These are phyloP conservation scores for Dendrocalamus sinicus DNA, from an alignment of 176 grass and related monocot species.

Conservation along the genomic window DNA sequence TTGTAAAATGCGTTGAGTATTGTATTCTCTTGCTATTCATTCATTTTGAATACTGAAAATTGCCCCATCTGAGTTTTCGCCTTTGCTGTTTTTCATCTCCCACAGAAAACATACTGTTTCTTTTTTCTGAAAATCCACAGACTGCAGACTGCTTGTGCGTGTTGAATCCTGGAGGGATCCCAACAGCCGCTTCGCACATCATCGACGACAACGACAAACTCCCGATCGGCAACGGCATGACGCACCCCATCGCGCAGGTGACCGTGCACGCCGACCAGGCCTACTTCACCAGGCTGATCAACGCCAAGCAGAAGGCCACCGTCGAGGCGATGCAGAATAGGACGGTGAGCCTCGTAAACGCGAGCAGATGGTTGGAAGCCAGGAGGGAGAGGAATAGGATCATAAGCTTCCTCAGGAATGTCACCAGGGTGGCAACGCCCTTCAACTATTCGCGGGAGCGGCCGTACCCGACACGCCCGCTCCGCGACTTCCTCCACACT, in stretches of 20 bases:
- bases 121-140: too few species aligned
- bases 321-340: slow-evolving; percentile 52
- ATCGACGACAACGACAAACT: slow-evolving; percentile 37
- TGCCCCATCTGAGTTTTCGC: too few species aligned
- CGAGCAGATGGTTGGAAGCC: slow-evolving; percentile 45
- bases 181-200: slow-evolving; percentile 49
- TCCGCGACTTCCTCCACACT: slow-evolving; percentile 56
- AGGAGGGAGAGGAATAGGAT: slow-evolving; percentile 36
- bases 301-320: slow-evolving; percentile 41
- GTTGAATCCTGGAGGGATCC: too few species aligned
- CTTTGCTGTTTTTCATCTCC: too few species aligned
- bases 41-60: too few species aligned
- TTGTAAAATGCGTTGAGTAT: too few species aligned
- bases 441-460: slow-evolving; percentile 56
- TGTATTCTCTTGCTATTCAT: too few species aligned
- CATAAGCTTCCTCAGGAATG: slow-evolving; percentile 40
- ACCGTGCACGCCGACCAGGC: slow-evolving; percentile 64
- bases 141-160: too few species aligned
- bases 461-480: slow-evolving; percentile 31
- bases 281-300: slow-evolving; percentile 76
- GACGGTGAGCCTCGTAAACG: slow-evolving; percentile 36
- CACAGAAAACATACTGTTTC: too few species aligned
- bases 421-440: slow-evolving; percentile 46
- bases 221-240: slow-evolving; percentile 72
- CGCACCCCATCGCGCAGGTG: slow-evolving; percentile 63